These are phyloP conservation scores for Claviceps fusiformis DNA, from an alignment of 2,329 filamentous ascomycete genomes.

Conservation along the genomic window DNA sequence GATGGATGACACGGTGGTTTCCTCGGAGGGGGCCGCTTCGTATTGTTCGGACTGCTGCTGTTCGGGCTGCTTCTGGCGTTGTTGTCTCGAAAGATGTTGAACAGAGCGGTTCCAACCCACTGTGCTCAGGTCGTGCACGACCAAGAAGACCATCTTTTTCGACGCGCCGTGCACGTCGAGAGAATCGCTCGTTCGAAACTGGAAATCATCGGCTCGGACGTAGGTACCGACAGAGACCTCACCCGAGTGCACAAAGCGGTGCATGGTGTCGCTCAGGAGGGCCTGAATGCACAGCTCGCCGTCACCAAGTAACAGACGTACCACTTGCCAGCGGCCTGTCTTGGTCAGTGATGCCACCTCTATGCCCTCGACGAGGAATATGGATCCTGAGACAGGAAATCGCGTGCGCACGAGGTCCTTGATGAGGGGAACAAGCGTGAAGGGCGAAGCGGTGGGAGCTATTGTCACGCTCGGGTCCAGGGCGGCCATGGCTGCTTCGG, in stretches of 20 bases:
- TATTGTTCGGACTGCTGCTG: neutral
- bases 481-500: neutral
- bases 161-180: neutral
- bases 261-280: conserved; percentile 30
- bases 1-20: neutral
- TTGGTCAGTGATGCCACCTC: conserved; percentile 22
- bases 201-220: conserved; percentile 30
- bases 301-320: conserved; percentile 38
- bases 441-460: conserved; percentile 11
- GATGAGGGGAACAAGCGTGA: conserved; percentile 27
- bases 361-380: conserved; percentile 37
- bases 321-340: conserved; percentile 25
- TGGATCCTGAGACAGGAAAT: conserved; percentile 31
- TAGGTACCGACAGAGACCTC: conserved; percentile 35
- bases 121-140: conserved; percentile 29
- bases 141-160: conserved; percentile 27
- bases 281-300: conserved; percentile 42
- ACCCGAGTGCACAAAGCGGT: conserved; percentile 31
- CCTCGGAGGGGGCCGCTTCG: neutral
- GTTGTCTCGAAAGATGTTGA: conserved; percentile 9
- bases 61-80: neutral
- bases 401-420: conserved; percentile 33
- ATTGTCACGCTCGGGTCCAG: conserved; percentile 15
- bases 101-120: conserved; percentile 36
- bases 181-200: conserved; percentile 17